Evolutionary conservation across 75 land plant genomes (phyloP).

Genomic region (Pinus taeda): DNA sequence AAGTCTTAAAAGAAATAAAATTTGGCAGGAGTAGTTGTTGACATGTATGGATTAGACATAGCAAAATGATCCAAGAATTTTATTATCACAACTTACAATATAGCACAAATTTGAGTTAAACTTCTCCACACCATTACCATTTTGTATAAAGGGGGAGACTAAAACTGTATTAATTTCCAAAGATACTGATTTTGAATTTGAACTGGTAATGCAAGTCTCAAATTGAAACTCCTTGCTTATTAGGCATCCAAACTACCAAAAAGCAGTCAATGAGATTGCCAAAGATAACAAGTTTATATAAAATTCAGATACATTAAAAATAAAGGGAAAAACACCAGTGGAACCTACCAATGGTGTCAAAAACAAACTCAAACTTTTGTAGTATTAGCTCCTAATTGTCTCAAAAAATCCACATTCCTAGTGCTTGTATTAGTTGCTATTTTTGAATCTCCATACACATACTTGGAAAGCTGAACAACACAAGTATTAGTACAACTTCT

Average conservation of each 20-base stretch:
- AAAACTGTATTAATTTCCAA: not conserved
- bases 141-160: not conserved
- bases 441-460: slow-evolving; percentile 42
- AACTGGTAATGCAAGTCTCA: not conserved
- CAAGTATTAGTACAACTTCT: not conserved
- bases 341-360: slow-evolving; percentile 53
- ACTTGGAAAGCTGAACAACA: slow-evolving; percentile 31
- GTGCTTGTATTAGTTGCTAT: slow-evolving; percentile 50
- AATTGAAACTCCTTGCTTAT: not conserved
- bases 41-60: not conserved
- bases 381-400: slow-evolving; percentile 42
- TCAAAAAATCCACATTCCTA: slow-evolving; percentile 36
- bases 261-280: too few relatives aligned
- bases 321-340: not conserved
- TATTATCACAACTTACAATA: not conserved
- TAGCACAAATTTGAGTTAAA: not conserved
- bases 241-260: too few relatives aligned
- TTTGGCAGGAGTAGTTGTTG: not conserved
- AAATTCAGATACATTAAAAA: too few relatives aligned
- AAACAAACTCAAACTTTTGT: slow-evolving; percentile 53
- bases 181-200: not conserved
- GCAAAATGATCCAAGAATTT: not conserved
- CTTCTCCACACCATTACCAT: not conserved
- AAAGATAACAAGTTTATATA: too few relatives aligned
- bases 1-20: too few relatives aligned